These are phyloP conservation scores for Penicillium paneum DNA, from an alignment of 2,329 filamentous ascomycete species.

Conservation along the genomic window DNA sequence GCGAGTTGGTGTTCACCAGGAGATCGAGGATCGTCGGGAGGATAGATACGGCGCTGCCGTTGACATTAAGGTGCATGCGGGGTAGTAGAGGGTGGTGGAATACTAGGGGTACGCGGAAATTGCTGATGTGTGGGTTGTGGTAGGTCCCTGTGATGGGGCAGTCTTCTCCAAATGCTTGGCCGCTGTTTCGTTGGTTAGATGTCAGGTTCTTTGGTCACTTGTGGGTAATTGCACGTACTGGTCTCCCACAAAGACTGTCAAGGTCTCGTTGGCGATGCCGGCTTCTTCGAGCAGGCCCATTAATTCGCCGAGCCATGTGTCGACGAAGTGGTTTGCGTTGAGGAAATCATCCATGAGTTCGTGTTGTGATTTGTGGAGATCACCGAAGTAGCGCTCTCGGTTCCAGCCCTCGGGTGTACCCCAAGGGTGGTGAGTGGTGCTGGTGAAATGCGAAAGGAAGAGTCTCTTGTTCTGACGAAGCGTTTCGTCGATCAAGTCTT, in stretches of 20 bases:
- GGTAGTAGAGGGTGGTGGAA: slow-evolving; percentile 24
- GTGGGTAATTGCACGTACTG: slow-evolving; percentile 12
- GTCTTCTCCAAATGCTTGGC: slow-evolving; percentile 21
- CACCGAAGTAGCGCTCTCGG: slow-evolving; percentile 5
- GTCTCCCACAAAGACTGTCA: slow-evolving; percentile 24
- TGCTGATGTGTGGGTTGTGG: slow-evolving; percentile 23
- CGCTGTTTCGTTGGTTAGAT: slow-evolving; percentile 7
- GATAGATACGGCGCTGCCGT: slow-evolving; percentile 21
- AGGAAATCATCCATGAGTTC: slow-evolving; percentile 19
- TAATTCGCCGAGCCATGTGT: slow-evolving; percentile 8
- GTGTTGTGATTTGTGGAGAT: slow-evolving; percentile 1
- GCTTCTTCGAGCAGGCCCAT: slow-evolving; percentile 18
- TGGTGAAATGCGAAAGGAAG: slow-evolving; percentile 34
- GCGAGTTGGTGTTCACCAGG: slow-evolving; percentile 41
- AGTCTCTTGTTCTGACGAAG: slow-evolving; percentile 25
- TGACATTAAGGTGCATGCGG: slow-evolving; percentile 31
- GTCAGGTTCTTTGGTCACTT: neutral
- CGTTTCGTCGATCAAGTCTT: slow-evolving; percentile 35
- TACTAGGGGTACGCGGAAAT: slow-evolving; percentile 22
- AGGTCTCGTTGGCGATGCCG: slow-evolving; percentile 21
- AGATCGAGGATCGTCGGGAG: slow-evolving; percentile 48
- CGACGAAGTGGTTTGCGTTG: slow-evolving; percentile 20
- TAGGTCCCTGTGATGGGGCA: slow-evolving; percentile 26
- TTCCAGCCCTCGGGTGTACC: slow-evolving; percentile 16
- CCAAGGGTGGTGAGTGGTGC: slow-evolving; percentile 45